These are phyloP conservation scores for Dovyalis caffra DNA, from an alignment of 345 rosid species.

Conservation along the genomic window DNA sequence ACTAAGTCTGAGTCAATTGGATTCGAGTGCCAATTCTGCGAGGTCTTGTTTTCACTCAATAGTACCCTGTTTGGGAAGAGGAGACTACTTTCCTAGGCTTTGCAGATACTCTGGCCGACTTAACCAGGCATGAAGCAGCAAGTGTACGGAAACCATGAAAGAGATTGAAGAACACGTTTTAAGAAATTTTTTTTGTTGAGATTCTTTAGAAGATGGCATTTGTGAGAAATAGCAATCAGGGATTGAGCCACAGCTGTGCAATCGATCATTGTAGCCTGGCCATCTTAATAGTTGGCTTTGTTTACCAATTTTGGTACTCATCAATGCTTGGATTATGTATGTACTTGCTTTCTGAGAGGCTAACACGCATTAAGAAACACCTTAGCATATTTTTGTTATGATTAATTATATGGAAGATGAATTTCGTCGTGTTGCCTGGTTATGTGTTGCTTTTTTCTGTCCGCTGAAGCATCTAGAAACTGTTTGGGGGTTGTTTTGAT, in stretches of 20 bases:
- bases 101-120: slow-evolving; percentile 3
- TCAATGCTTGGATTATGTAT: not conserved
- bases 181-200: not conserved
- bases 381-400: not conserved
- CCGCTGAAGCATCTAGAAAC: too few relatives aligned
- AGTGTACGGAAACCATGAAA: not conserved
- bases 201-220: not conserved
- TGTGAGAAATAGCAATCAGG: not conserved
- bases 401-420: not conserved
- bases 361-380: not conserved
- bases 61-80: not conserved
- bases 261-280: not conserved
- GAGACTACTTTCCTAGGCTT: not conserved
- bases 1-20: not conserved
- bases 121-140: not conserved
- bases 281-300: not conserved
- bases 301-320: not conserved
- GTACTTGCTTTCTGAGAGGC: not conserved
- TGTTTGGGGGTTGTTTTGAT: too few relatives aligned
- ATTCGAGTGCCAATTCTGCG: not conserved
- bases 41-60: slow-evolving; percentile 9
- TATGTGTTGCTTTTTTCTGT: not conserved
- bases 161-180: not conserved
- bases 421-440: not conserved
- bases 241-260: not conserved